phyloP scores from a whole-genome alignment of 768 basidiomycete species.

The Pilatotrama ljubarskyi region DNA sequence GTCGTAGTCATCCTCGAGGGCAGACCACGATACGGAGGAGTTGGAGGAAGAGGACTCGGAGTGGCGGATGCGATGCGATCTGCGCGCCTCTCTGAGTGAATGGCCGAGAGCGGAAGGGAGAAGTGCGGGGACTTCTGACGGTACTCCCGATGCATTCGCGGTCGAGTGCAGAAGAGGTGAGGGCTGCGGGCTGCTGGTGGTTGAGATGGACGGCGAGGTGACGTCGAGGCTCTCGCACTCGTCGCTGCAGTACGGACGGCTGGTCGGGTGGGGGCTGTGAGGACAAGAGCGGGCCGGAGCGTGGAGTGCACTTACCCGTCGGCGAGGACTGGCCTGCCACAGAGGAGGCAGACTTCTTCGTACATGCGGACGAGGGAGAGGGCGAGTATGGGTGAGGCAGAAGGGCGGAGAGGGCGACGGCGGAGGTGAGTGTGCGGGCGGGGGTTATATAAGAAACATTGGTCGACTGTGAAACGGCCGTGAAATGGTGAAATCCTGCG shows the following conservation, averaged over 20 bases:
- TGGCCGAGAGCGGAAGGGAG: conserved; percentile 58
- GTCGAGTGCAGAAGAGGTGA: conserved; percentile 62
- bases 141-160: conserved; percentile 29
- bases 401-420: not conserved
- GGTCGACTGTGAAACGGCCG: conserved; percentile 16
- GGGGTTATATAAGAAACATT: conserved; percentile 21
- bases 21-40: conserved; percentile 67
- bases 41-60: conserved; percentile 64
- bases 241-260: conserved; percentile 70
- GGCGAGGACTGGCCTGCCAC: conserved; percentile 63
- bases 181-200: conserved; percentile 65
- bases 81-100: conserved; percentile 43
- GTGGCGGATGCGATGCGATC: conserved; percentile 48
- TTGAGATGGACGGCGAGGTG: conserved; percentile 67
- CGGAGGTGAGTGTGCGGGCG: not conserved
- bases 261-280: conserved; percentile 31
- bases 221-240: conserved; percentile 63
- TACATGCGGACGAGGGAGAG: conserved; percentile 49
- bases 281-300: conserved; percentile 13
- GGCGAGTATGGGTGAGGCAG: not conserved
- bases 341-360: conserved; percentile 75
- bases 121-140: conserved; percentile 67
- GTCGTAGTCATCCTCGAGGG: conserved; percentile 64
- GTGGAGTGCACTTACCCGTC: conserved; percentile 51
- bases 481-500: conserved; percentile 6